Evolutionary conservation across 805 yeast species (phyloP).

Genomic region (Zygoascus bituminiphila): DNA sequence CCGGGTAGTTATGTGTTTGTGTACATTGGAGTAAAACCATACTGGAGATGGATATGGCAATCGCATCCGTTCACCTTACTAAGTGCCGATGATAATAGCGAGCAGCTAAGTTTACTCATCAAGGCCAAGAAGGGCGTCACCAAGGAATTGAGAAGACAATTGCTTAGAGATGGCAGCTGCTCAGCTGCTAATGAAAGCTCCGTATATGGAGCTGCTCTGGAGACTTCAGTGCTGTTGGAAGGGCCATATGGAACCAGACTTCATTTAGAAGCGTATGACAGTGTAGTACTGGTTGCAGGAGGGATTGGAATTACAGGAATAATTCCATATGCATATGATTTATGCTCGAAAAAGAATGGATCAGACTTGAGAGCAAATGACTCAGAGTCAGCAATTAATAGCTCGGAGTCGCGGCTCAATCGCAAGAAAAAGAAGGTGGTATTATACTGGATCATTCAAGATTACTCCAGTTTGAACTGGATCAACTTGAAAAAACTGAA

Average conservation of each 20-base stretch:
- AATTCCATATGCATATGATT: too few species aligned
- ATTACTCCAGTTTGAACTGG: background rate
- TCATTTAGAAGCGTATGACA: conserved; percentile 43
- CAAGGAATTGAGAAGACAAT: background rate
- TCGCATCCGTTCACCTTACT: conserved; percentile 61
- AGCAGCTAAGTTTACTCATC: conserved; percentile 7
- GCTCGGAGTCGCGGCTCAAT: too few species aligned
- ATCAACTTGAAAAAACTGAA: background rate
- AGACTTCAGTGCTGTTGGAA: conserved; percentile 34
- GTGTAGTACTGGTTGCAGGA: conserved; percentile 57
- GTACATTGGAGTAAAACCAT: conserved; percentile 38
- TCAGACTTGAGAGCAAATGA: too few species aligned
- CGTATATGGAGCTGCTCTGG: conserved; percentile 3
- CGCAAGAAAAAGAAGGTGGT: too few species aligned
- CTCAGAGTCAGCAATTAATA: too few species aligned
- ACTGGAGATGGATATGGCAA: conserved; percentile 43
- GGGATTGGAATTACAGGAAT: conserved; percentile 71
- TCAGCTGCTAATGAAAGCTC: background rate
- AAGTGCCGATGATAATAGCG: conserved; percentile 7
- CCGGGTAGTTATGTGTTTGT: conserved; percentile 55
- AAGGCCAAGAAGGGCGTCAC: conserved; percentile 17
- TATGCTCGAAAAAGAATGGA: too few species aligned
- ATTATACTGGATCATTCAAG: background rate
- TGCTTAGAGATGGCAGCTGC: background rate
- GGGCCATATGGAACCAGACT: conserved; percentile 64